These are phyloP conservation scores for Gautieria morchelliformis DNA, from an alignment of 768 basidiomycete species.

Conservation along the genomic window DNA sequence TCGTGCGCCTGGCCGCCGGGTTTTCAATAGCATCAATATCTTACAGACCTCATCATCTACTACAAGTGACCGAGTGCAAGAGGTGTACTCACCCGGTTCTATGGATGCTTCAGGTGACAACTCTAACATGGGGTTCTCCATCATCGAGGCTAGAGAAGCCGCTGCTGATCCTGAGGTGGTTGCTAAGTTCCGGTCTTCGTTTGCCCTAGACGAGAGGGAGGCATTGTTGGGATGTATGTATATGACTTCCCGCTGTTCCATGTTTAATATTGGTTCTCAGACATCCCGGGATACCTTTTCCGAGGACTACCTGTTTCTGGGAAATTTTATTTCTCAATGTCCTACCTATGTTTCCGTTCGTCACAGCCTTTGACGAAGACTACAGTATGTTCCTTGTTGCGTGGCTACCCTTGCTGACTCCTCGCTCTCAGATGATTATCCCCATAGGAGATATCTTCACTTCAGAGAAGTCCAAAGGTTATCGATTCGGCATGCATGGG, in stretches of 20 bases:
- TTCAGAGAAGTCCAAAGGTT: slow-evolving; percentile 75
- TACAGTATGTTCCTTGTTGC: slow-evolving; percentile 42
- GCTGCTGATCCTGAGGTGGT: slow-evolving; percentile 49
- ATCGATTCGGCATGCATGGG: slow-evolving; percentile 84
- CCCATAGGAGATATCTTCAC: slow-evolving; percentile 85
- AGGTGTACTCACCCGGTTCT: slow-evolving; percentile 45
- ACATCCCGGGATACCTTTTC: slow-evolving; percentile 85
- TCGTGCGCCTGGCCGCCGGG: slow-evolving; percentile 24
- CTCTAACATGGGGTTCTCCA: slow-evolving; percentile 65
- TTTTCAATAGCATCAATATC: slow-evolving; percentile 23
- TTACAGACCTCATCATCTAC: slow-evolving; percentile 26
- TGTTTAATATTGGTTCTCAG: slow-evolving; percentile 37
- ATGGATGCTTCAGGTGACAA: slow-evolving; percentile 15
- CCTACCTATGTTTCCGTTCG: slow-evolving; percentile 92
- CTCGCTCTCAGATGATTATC: slow-evolving; percentile 70
- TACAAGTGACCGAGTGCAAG: slow-evolving; percentile 36
- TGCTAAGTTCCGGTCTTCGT: slow-evolving; percentile 71
- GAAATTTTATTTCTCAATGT: slow-evolving; percentile 82
- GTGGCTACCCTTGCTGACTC: slow-evolving; percentile 1
- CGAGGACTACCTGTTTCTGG: slow-evolving; percentile 86
- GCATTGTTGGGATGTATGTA: slow-evolving; percentile 76
- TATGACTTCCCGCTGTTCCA: not conserved
- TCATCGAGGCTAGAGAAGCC: slow-evolving; percentile 66
- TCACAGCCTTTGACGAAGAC: slow-evolving; percentile 76
- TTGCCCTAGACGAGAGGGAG: slow-evolving; percentile 88